Base-by-base conservation (phyloP, 768 basidiomycete species). In the Astraeus odoratus region DNA sequence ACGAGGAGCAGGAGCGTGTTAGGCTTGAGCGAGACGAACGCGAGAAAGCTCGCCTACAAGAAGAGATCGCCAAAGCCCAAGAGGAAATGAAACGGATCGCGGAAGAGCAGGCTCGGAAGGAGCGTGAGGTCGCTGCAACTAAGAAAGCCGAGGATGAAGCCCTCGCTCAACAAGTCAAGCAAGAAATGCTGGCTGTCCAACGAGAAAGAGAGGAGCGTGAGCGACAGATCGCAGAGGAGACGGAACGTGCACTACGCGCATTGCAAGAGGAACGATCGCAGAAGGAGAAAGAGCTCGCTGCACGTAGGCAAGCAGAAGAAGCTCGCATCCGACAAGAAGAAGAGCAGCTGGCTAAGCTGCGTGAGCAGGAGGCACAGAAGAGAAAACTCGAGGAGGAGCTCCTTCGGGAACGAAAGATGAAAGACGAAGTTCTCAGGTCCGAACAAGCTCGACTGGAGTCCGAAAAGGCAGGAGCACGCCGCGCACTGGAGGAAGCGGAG, bases 351-450 rank as follows among this genome's bases (percentile, higher is more conserved):
- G 50, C 55, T 44, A 57, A 24, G 29, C 48, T 64, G 23, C 58
- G 42, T 6, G 61, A 65, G 30, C 65, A 65, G 29, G 65, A 64
- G 48, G 44, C 48, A 8, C 61, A 45, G 10, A 54, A 63, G 36
- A 20, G 31, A 22, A 40, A 34, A 22, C 45, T 64, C 36, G 57
- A 64, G 25, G 57, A 57, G 9, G 55, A 64, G 39, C 57, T 66
- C 40, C 39, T 44, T 7, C 55, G 54, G 24, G 45, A 59, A 24
- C 57, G 50, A 6, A 55, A 44, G 42, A 47, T 44, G 27, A 63
- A 54, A 38, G 38, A 53, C 18, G 42, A 41, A 35, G 42, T 22
- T n/a, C 22, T 37, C 30, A 51, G 46, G 31, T 49, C 42, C 34
- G 64, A 57, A 13, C 51, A 53, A 16, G 37, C 5, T 19, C 52